These are phyloP conservation scores for Cyanidiococcus yangmingshanensis DNA, from an alignment of 23 red algal species.

Conservation along the genomic window DNA sequence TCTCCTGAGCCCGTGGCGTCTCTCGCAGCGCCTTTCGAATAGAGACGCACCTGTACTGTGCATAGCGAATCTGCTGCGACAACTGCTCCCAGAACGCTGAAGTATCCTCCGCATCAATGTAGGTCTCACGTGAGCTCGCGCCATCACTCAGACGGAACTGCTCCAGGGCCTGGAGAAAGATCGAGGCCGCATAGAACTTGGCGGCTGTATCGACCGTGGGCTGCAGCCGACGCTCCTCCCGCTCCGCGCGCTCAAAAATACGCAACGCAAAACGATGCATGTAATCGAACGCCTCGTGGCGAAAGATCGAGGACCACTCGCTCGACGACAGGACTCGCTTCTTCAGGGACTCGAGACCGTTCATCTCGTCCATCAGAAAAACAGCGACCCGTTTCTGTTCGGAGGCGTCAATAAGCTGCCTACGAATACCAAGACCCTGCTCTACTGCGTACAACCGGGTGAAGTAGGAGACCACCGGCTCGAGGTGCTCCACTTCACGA, in stretches of 20 bases:
- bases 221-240: neutral
- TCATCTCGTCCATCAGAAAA: neutral
- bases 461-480: constrained; percentile 3
- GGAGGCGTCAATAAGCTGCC: neutral
- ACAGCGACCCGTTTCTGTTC: neutral
- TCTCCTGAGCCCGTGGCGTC: neutral
- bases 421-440: constrained; percentile 6
- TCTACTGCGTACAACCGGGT: constrained; percentile 14
- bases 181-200: neutral
- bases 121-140: neutral
- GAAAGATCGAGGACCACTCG: neutral
- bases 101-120: neutral
- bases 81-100: neutral
- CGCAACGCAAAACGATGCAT: neutral
- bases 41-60: neutral
- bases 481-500: neutral
- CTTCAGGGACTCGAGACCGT: constrained; percentile 1
- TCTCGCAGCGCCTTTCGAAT: constrained; percentile 8
- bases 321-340: neutral
- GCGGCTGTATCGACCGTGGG: neutral
- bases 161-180: constrained; percentile 1
- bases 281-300: neutral
- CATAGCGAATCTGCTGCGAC: neutral
- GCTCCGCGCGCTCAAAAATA: neutral
- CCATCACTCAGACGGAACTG: neutral